Base-by-base conservation (phyloP, 768 basidiomycete genomes). In the Psilocybe cyanescens region DNA sequence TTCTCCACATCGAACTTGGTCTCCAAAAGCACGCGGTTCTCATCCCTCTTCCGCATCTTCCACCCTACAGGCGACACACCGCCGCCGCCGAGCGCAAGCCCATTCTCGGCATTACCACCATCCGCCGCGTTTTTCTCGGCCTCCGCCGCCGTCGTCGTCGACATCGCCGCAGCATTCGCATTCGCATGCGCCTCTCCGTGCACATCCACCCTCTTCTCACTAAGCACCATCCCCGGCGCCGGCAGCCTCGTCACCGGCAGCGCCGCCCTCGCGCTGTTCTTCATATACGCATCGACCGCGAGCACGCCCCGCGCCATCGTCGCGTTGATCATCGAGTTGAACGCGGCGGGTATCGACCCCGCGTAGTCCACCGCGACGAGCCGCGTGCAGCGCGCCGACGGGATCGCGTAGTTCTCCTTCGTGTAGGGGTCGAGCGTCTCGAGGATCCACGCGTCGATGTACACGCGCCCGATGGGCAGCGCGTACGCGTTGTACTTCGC, bases 371-470 rank as follows among this genome's bases (percentile, higher is more conserved):
- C 83, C 1, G 92, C 90, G 3, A 92, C 86, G 44, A 97, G 79
- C 59, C 92, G 82, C 47, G 91, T 95, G 72, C 94, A 96, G 50
- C 91, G 77, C 41, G 95, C 94, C 3, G 95, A 97, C 1, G 96
- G 97, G 48, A 99, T 97, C 11, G 94, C 85, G 70, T 95, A 97
- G 65, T 94, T 94, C 74, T 97, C 95, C 62, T 89, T 89, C 24
- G 94, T 91, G 61, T 98, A 98, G 0, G 96, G 95, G 70, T 99
- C 97, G 50, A 99, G 83, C 3, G 97, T 98, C 78, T 99, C 95
- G 68, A 97, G 75, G 33, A 97, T 87, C 97, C 97, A 99, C 2
- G 92, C 97, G 68, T 98, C 95, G 5, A 99, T 77, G 65, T 92
- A 88, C 35, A 94, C 79, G 12, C 91, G 86, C 2, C 95, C 97